Conservation (phyloP, 495 filamentous ascomycete species). For the Penicillium roqueforti region DNA sequence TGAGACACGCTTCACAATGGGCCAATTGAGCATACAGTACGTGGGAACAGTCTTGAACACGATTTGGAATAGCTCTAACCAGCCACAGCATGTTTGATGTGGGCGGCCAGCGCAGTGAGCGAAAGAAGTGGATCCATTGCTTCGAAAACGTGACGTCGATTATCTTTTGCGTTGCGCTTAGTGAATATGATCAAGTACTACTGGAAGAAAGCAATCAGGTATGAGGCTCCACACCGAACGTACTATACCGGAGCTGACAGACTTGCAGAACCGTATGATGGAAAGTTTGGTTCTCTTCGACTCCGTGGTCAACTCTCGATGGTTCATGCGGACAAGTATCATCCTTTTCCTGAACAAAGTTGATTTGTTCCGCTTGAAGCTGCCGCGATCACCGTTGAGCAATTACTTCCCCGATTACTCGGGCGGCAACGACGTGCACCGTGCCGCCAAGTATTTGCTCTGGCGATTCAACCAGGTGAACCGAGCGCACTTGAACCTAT, state of each 20-base stretch:
- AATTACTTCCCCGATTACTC: constrained; percentile 98
- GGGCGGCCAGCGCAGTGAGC: constrained; percentile 91
- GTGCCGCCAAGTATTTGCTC: constrained; percentile 93
- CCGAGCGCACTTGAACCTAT: constrained; percentile 89
- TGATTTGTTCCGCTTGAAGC: constrained; percentile 93
- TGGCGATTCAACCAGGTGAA: constrained; percentile 99
- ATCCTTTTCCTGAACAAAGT: constrained; percentile 99
- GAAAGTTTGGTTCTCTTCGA: constrained; percentile 96
- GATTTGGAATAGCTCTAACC: constrained; percentile 11
- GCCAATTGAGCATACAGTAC: constrained; percentile 97
- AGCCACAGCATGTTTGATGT: constrained; percentile 92
- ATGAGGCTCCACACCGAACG: constrained; percentile 19
- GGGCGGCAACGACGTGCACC: constrained; percentile 94
- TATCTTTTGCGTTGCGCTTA: constrained; percentile 97
- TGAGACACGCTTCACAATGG: constrained; percentile 97
- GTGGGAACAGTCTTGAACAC: constrained; percentile 23
- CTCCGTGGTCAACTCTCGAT: constrained; percentile 96
- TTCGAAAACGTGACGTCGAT: constrained; percentile 99
- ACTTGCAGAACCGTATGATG: constrained; percentile 90
- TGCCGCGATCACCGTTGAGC: constrained; percentile 78
- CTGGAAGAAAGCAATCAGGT: constrained; percentile 97
- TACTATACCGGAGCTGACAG: constrained; percentile 1
- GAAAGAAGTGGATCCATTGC: constrained; percentile 99
- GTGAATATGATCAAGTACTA: constrained; percentile 96
- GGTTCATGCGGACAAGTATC: constrained; percentile 98